Conservation (phyloP, 495 filamentous ascomycete species). For the Daldinia bambusicola region DNA sequence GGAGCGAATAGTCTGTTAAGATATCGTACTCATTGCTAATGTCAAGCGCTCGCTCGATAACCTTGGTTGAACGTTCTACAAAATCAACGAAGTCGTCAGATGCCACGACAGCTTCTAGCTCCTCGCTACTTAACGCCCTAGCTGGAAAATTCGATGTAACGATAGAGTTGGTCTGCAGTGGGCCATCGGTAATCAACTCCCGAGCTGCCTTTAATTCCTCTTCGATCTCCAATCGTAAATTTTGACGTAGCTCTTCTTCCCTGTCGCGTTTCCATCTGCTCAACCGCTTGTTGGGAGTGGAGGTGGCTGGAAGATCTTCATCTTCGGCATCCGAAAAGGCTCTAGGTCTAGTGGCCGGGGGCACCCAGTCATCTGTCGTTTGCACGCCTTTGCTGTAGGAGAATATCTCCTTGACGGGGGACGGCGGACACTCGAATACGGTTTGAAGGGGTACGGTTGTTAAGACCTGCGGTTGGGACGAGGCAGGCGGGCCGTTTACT, state of each 20-base stretch:
- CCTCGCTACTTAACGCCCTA: conserved; percentile 83
- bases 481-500: conserved; percentile 50
- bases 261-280: conserved; percentile 80
- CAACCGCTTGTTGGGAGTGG: conserved; percentile 69
- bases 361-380: conserved; percentile 73
- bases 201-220: conserved; percentile 82
- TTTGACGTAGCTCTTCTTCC: conserved; percentile 88
- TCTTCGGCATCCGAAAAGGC: conserved; percentile 67
- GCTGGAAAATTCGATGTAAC: conserved; percentile 73
- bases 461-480: conserved; percentile 56
- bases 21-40: conserved; percentile 84
- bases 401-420: conserved; percentile 79
- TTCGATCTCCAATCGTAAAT: conserved; percentile 88
- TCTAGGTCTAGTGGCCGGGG: conserved; percentile 59
- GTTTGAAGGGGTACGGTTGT: conserved; percentile 73
- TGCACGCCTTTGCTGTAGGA: conserved; percentile 97
- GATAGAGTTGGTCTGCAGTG: conserved; percentile 54
- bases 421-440: conserved; percentile 78
- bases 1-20: conserved; percentile 89
- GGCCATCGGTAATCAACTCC: conserved; percentile 64
- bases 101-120: conserved; percentile 88
- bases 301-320: conserved; percentile 55
- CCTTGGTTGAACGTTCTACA: conserved; percentile 93
- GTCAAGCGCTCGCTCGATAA: conserved; percentile 94
- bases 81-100: conserved; percentile 96